Evolutionary conservation across 2,329 filamentous ascomycete species (phyloP).

Genomic region (Plectosphaerella plurivora): DNA sequence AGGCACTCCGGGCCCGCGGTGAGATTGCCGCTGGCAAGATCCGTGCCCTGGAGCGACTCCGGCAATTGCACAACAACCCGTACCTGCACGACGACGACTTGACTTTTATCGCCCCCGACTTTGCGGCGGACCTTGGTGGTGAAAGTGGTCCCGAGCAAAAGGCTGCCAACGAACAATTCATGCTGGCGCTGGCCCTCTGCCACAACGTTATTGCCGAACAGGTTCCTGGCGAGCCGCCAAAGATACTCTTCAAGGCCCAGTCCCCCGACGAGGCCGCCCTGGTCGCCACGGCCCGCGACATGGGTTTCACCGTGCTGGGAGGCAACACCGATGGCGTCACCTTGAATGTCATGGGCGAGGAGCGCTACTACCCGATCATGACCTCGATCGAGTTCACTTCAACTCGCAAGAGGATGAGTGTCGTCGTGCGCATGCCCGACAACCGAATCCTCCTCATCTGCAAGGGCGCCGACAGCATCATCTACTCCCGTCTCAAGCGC

Average conservation of each 20-base stretch:
- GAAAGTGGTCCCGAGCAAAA: slow-evolving; percentile 73
- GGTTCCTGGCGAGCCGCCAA: slow-evolving; percentile 82
- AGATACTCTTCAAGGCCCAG: slow-evolving; percentile 93
- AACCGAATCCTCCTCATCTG: slow-evolving; percentile 87
- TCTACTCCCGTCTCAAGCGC: slow-evolving; percentile 83
- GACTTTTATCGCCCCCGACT: slow-evolving; percentile 90
- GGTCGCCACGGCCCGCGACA: slow-evolving; percentile 89
- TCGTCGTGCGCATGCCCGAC: slow-evolving; percentile 92
- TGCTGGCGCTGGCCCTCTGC: slow-evolving; percentile 92
- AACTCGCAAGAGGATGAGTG: slow-evolving; percentile 94
- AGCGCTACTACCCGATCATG: slow-evolving; percentile 79
- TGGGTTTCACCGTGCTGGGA: slow-evolving; percentile 89
- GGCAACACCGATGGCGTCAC: slow-evolving; percentile 75
- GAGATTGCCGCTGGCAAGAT: slow-evolving; percentile 77
- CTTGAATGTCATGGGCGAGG: slow-evolving; percentile 81
- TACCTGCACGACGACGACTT: slow-evolving; percentile 86
- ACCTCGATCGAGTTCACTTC: slow-evolving; percentile 99
- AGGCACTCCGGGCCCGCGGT: slow-evolving; percentile 64
- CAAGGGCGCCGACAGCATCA: slow-evolving; percentile 96
- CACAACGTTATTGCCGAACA: slow-evolving; percentile 94
- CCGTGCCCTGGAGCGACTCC: slow-evolving; percentile 67
- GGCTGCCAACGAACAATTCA: slow-evolving; percentile 78
- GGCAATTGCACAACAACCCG: slow-evolving; percentile 79
- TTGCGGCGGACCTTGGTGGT: slow-evolving; percentile 76
- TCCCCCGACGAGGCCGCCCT: slow-evolving; percentile 95